phyloP scores from a whole-genome alignment of 495 filamentous ascomycete species.

The Penicillium lagena region DNA sequence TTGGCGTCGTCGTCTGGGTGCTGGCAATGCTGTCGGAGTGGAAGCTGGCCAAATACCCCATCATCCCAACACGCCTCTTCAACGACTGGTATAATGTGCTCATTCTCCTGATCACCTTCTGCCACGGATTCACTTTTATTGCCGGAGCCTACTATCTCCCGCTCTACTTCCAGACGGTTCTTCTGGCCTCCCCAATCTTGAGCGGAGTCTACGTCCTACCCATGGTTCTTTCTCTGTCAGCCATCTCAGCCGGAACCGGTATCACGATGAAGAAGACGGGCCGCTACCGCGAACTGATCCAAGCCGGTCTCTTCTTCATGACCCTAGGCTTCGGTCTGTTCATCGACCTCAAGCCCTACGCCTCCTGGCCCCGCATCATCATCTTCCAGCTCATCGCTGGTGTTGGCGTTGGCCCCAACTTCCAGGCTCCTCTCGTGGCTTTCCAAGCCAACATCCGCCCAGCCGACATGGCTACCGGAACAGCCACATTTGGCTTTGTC shows the following conservation, averaged over 20 bases:
- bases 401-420: conserved; percentile 49
- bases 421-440: conserved; percentile 53
- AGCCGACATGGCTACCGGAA: conserved; percentile 46
- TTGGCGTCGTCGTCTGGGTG: conserved; percentile 56
- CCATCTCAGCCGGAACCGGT: conserved; percentile 58
- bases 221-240: conserved; percentile 61
- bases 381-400: conserved; percentile 49
- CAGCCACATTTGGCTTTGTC: conserved; percentile 46
- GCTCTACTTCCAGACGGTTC: conserved; percentile 72
- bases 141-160: conserved; percentile 69
- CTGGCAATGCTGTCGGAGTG: conserved; percentile 64
- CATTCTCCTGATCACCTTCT: conserved; percentile 49
- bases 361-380: conserved; percentile 46
- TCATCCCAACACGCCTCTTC: conserved; percentile 72
- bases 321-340: conserved; percentile 49
- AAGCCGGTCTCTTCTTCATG: conserved; percentile 42
- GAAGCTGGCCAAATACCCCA: conserved; percentile 66
- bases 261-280: conserved; percentile 68
- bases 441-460: conserved; percentile 47
- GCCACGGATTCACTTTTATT: conserved; percentile 71
- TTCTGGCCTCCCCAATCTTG: conserved; percentile 64
- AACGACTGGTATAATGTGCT: conserved; percentile 51
- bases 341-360: conserved; percentile 41
- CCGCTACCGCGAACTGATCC: conserved; percentile 43
- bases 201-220: conserved; percentile 78